Evolutionary conservation across 2,329 filamentous ascomycete species (phyloP), one percentile per base, ranked within the genome.

Genomic region (Colletotrichum scovillei): DNA sequence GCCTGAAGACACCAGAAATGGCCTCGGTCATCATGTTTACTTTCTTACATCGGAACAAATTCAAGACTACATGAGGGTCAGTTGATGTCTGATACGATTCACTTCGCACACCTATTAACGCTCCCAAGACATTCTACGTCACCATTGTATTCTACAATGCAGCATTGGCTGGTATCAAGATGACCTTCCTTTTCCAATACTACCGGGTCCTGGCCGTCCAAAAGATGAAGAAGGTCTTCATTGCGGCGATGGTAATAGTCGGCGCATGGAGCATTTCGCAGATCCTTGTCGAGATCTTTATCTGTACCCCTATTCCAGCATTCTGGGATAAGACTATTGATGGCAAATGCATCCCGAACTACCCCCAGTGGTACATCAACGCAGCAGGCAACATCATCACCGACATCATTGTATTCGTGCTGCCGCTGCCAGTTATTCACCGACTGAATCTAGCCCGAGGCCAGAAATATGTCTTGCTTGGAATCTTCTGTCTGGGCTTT

Each of bases 121-220:
- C 49, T 46, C 58, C 6, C 5, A 63, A 82, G 81, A 74, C 69
- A 3, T 78, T 82, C 66, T 83, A 78, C 72, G 60, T 80, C 22
- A 77, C 78, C 1, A 78, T 82, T 35, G 67, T 83, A 9, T 68
- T 79, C 22, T 84, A 83, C 75, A 80, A 80, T 58, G 59, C 75
- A 8, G 74, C 76, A 28, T 75, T 84, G 2, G 60, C 76, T 46
- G 73, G 77, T 28, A 77, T 81, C 69, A 84, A 84, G 68, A 77
- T 80, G 63, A 81, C 81, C 0, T 81, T 84, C 52, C 76, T 84
- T 32, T 72, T 82, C 8, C 82, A 84, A 71, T 84, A 84, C 76
- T 81, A 80, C 53, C 81, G 82, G 26, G 77, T 83, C 11, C 80
- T 79, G 9, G 74, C 75, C 6, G 67, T 83, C n/a, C 76, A 78